phyloP scores from a whole-genome alignment of 2,329 filamentous ascomycete genomes.

The Bipolaris oryzae region DNA sequence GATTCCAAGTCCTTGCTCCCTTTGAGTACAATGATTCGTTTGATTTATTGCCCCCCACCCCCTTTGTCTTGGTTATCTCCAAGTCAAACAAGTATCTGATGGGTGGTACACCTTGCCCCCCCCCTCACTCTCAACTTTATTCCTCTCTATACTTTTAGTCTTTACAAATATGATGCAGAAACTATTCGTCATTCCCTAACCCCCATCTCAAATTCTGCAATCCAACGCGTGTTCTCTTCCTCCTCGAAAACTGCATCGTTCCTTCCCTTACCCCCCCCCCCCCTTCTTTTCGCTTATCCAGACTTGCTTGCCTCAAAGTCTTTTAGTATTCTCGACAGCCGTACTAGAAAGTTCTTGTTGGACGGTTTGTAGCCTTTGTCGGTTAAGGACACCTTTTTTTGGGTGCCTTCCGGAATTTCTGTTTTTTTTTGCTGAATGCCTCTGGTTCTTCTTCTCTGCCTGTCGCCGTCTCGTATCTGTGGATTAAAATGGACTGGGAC shows the following conservation, averaged over 20 bases:
- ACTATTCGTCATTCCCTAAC: too few species aligned
- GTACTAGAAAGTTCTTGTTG: slow-evolving; percentile 26
- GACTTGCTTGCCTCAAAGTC: slow-evolving; percentile 22
- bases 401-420: slow-evolving; percentile 32
- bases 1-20: too few species aligned
- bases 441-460: slow-evolving; percentile 29
- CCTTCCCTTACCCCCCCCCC: too few species aligned
- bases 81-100: too few species aligned
- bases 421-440: slow-evolving; percentile 33
- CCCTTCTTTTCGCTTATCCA: slow-evolving; percentile 11
- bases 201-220: slow-evolving; percentile 13
- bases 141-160: too few species aligned
- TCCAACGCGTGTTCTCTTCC: slow-evolving; percentile 20
- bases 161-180: too few species aligned
- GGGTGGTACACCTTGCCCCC: too few species aligned
- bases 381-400: slow-evolving; percentile 27
- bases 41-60: too few species aligned
- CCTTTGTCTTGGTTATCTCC: too few species aligned
- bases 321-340: slow-evolving; percentile 24
- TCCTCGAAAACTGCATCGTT: slow-evolving; percentile 22
- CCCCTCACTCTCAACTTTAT: too few species aligned
- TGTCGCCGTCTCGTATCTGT: slow-evolving; percentile 30
- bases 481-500: slow-evolving; percentile 32
- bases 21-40: too few species aligned
- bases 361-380: slow-evolving; percentile 34